Evolutionary conservation across 2,329 filamentous ascomycete species (phyloP).

Genomic region (Sarocladium strictum): DNA sequence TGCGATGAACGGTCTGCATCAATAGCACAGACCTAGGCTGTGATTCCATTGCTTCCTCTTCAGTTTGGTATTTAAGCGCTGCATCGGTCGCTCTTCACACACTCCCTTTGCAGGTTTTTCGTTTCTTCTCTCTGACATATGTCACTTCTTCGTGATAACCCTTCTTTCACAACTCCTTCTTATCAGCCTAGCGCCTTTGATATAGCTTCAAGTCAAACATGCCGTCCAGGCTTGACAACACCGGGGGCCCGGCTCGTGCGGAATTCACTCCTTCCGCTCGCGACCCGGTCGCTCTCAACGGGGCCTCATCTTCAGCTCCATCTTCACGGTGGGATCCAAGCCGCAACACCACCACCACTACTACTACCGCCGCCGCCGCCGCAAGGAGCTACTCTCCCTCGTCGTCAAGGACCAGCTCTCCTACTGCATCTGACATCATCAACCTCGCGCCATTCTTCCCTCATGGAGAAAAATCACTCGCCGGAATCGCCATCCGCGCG

Average conservation of each 20-base stretch:
- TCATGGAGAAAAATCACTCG: slow-evolving; percentile 48
- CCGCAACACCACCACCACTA: not conserved
- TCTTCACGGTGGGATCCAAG: slow-evolving; percentile 5
- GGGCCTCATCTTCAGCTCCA: not conserved
- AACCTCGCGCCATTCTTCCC: slow-evolving; percentile 31
- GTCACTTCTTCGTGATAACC: not conserved
- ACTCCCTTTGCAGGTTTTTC: not conserved
- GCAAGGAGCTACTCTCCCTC: not conserved
- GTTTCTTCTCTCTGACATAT: not conserved
- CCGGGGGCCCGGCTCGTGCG: not conserved
- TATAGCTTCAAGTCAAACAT: not conserved
- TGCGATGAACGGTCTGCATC: not conserved
- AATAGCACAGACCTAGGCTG: not conserved
- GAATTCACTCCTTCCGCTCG: not conserved
- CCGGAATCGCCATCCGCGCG: slow-evolving; percentile 53
- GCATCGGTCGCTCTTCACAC: not conserved
- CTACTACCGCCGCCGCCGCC: no score
- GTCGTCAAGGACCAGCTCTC: not conserved
- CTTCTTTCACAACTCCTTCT: no score
- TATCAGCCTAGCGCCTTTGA: no score
- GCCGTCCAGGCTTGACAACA: not conserved
- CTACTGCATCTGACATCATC: slow-evolving; percentile 17
- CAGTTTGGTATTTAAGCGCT: not conserved
- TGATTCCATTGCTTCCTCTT: not conserved
- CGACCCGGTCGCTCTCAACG: not conserved